Evolutionary conservation across 805 yeast species (phyloP).

Genomic region (Zygotorulaspora florentina): DNA sequence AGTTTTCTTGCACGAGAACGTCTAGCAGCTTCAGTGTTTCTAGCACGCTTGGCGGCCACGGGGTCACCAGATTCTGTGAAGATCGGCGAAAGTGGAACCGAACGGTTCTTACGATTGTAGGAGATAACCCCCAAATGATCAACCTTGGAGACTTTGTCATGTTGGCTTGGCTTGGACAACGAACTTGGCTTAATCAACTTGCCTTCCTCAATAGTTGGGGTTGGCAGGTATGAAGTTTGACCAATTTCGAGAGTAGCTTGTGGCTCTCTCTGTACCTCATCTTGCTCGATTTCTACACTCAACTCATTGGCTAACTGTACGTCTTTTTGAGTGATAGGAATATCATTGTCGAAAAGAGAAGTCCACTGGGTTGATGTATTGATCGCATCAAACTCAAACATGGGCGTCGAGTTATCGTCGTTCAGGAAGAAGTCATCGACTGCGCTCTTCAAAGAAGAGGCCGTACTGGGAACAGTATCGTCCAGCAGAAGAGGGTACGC

Average conservation of each 20-base stretch:
- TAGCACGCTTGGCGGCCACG: constrained; percentile 81
- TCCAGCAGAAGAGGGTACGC: neutral
- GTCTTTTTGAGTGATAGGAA: constrained; percentile 38
- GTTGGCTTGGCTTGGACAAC: neutral
- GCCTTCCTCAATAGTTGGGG: constrained; percentile 33
- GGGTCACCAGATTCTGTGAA: constrained; percentile 57
- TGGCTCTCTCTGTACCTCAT: constrained; percentile 1
- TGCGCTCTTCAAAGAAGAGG: neutral
- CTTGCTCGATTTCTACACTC: constrained; percentile 18
- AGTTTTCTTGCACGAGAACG: constrained; percentile 90
- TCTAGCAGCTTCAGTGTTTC: constrained; percentile 94
- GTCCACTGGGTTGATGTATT: constrained; percentile 45
- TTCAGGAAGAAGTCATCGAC: constrained; percentile 32
- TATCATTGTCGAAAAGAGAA: constrained; percentile 50
- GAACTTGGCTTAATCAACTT: constrained; percentile 26
- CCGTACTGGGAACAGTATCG: neutral
- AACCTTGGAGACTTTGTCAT: constrained; percentile 28
- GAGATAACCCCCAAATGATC: constrained; percentile 74
- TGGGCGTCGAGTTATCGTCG: constrained; percentile 52
- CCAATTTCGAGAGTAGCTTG: constrained; percentile 5
- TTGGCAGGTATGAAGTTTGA: constrained; percentile 29
- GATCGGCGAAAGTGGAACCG: constrained; percentile 68
- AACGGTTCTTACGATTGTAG: constrained; percentile 74
- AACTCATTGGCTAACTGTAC: constrained; percentile 26
- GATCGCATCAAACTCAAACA: constrained; percentile 42